Conservation (phyloP, 805 yeast species). For the Metschnikowia lochheadii region DNA sequence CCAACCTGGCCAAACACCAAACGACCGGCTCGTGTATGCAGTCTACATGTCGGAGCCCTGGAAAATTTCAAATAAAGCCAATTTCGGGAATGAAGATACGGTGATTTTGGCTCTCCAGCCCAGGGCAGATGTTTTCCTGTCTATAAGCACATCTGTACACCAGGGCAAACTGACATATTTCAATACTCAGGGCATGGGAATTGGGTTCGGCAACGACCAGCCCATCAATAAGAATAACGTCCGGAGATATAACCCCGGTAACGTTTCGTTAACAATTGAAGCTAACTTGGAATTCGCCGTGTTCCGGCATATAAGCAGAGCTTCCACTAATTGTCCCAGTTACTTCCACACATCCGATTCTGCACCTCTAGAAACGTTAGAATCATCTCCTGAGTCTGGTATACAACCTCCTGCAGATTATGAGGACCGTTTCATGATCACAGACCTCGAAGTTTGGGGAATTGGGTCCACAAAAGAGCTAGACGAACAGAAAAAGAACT, state of each 20-base stretch:
- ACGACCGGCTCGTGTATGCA: slow-evolving; percentile 53
- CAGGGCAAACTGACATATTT: slow-evolving; percentile 51
- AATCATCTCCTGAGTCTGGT: slow-evolving; percentile 18
- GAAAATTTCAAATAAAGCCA: slow-evolving; percentile 65
- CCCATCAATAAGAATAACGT: slow-evolving; percentile 49
- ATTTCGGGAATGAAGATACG: slow-evolving; percentile 62
- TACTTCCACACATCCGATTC: slow-evolving; percentile 19
- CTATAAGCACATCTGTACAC: slow-evolving; percentile 29
- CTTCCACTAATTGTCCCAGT: slow-evolving; percentile 16
- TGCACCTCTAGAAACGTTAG: not conserved
- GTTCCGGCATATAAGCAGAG: slow-evolving; percentile 61
- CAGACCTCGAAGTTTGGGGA: slow-evolving; percentile 89
- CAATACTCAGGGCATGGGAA: slow-evolving; percentile 69
- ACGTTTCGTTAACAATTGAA: slow-evolving; percentile 76
- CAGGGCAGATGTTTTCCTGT: slow-evolving; percentile 47
- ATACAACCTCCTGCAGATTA: slow-evolving; percentile 27
- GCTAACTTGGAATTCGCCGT: slow-evolving; percentile 74
- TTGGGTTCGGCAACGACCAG: slow-evolving; percentile 75
- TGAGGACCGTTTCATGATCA: slow-evolving; percentile 68
- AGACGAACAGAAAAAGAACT: slow-evolving; percentile 66
- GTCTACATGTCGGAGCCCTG: slow-evolving; percentile 69
- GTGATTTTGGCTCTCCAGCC: slow-evolving; percentile 69
- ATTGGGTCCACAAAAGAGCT: slow-evolving; percentile 77
- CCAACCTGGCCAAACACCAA: slow-evolving; percentile 35
- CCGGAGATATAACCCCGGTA: slow-evolving; percentile 59